Base-by-base conservation (phyloP, 495 filamentous ascomycete genomes). In the Talaromyces ruber region DNA sequence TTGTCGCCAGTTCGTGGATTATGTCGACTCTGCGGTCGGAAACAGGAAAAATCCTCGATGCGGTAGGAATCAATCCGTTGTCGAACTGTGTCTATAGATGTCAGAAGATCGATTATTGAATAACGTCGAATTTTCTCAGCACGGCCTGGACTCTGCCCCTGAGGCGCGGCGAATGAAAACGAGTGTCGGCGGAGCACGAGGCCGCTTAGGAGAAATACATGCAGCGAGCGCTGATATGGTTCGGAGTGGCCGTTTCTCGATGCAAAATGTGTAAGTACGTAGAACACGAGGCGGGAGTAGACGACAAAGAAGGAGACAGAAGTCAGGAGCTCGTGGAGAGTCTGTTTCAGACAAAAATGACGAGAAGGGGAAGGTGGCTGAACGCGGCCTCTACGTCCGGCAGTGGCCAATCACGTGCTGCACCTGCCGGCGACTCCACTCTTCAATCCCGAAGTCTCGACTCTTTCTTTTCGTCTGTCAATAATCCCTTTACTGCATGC, bases 191-290 rank as follows among this genome's bases (percentile, higher is more conserved):
- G 54, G 54, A 14, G 14, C 22, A 53, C 25, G 4, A 24, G 22
- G 21, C 50, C 50, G 50, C 50, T 53, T 53, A 53, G 24, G 16
- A 57, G 54, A 57, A 57, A 57, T 29, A 30, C n/a, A 57, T 29
- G 6, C 24, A 57, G 24, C 29, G 54, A 57, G 54, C 18, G 29
- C 22, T 16, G 22, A 12, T 29, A 18, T 0, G 16, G 14, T 34
- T 21, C 9, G 54, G 11, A 25, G 51, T 25, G 51, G 6, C 16
- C 6, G 26, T 25, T 54, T 28, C 22, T 54, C 24, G 12, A 54
- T 26, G 22, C 6, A 14, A 24, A 26, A 54, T 51, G 22, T 28
- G 5, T 54, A 5, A 11, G 1, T 53, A 26, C 16, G n/a, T 47
- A 47, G 43, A 25, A 11, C 16, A 54, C 26, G 51, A 54, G 22